Base-by-base conservation (phyloP, 176 grass and related monocot genomes). In the Pontederia crassipes region DNA sequence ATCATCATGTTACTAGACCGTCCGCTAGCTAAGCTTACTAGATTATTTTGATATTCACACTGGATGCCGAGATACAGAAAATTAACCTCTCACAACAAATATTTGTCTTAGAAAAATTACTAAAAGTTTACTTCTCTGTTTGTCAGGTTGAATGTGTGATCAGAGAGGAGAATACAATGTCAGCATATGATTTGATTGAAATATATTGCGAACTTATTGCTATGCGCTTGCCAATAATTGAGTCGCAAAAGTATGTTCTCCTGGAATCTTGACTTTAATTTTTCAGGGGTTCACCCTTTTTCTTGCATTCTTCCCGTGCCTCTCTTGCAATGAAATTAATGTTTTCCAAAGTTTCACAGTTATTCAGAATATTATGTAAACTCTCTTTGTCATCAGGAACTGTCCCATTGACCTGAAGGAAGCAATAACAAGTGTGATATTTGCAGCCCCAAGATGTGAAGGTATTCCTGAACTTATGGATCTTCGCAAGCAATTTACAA, bases 61-160 rank as follows among this genome's bases (percentile, higher is more conserved):
- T n/a, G n/a, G n/a, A n/a, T n/a, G n/a, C n/a, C n/a, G n/a, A n/a
- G n/a, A n/a, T n/a, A n/a, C n/a, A n/a, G n/a, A n/a, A n/a, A n/a
- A n/a, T n/a, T n/a, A n/a, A n/a, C n/a, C n/a, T n/a, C n/a, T n/a
- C n/a, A n/a, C n/a, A n/a, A n/a, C n/a, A n/a, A n/a, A n/a, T n/a
- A n/a, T n/a, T n/a, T n/a, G n/a, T n/a, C n/a, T 24, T 24, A 24
- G 20, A 8, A 9, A 18, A 18, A 16, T 16, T n/a, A 24, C 61
- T 52, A 24, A 57, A 26, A 53, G 72, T 54, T 72, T 12, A 64
- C 63, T 70, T 46, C 20, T 59, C 57, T 62, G 63, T 24, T 24
- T 13, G 24, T 68, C 74, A 95, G 90, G 90, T 95, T 72, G 83
- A 95, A 72, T 85, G 89, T 83, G 89, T 89, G 66, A 95, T 95